phyloP scores from a whole-genome alignment of 768 basidiomycete species.

The Sistotremastrum suecicum region DNA sequence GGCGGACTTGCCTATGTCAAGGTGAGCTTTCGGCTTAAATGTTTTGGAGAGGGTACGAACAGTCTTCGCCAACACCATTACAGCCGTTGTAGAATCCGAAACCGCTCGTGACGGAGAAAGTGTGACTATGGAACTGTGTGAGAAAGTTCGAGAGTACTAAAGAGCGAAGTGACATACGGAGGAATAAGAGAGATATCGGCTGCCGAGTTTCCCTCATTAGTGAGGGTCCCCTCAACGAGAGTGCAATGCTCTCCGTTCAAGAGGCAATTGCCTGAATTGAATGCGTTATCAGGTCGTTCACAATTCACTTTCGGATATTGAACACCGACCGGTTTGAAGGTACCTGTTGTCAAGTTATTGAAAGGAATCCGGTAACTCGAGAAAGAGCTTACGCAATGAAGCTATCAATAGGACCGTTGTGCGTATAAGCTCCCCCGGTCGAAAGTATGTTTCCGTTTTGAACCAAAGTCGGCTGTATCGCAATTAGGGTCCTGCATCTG shows the following conservation, averaged over 20 bases:
- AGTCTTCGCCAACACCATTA: conserved; percentile 27
- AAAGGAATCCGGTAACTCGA: background rate
- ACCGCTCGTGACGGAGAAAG: conserved; percentile 26
- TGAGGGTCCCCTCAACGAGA: conserved; percentile 5
- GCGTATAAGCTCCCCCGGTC: conserved; percentile 16
- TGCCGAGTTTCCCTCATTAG: conserved; percentile 5
- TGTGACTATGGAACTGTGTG: conserved; percentile 15
- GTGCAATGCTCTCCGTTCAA: conserved; percentile 7
- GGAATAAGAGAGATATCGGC: conserved; percentile 7
- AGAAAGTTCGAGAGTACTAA: background rate
- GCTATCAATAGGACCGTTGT: conserved; percentile 15
- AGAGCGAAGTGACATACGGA: conserved; percentile 2
- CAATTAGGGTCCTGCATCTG: conserved; percentile 9
- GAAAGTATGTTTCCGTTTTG: conserved; percentile 16
- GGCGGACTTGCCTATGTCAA: conserved; percentile 18
- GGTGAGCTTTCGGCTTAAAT: background rate
- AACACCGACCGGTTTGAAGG: conserved; percentile 1
- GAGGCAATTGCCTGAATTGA: conserved; percentile 1
- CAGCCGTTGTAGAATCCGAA: conserved; percentile 33
- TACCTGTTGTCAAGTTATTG: background rate
- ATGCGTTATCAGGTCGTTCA: background rate
- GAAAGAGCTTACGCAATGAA: conserved; percentile 22
- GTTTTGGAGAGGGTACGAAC: conserved; percentile 13
- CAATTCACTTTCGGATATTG: background rate
- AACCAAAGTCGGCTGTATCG: conserved; percentile 14